A percentile compares a stretch with the other conserved stretches of the same genome.
Conservation (phyloP, 768 basidiomycete genomes). For the Ephemerocybe angulata region DNA sequence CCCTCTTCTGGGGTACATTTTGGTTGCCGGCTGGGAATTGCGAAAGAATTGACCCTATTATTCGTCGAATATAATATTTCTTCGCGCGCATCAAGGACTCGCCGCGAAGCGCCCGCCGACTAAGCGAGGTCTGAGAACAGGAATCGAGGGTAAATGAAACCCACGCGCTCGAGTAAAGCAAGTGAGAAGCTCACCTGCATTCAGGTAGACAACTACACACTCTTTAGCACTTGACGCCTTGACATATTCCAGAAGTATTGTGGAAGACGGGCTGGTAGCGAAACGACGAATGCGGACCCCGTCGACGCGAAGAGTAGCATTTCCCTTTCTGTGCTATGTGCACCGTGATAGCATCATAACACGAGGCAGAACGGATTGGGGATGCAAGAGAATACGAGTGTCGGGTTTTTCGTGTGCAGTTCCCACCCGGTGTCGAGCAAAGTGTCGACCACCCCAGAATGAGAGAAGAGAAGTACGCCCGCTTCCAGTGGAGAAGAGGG, state of each 20-base stretch:
- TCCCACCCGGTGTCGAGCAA: neutral
- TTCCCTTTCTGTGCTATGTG: neutral
- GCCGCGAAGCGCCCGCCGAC: neutral
- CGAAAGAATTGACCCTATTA: neutral
- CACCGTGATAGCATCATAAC: slow-evolving; percentile 1
- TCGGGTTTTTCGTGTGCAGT: neutral
- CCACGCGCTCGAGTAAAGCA: neutral
- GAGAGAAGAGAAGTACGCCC: too few relatives aligned
- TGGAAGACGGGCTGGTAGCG: neutral
- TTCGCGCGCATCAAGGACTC: neutral
- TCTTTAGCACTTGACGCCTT: neutral
- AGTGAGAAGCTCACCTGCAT: neutral
- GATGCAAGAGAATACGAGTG: neutral
- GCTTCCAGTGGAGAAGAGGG: too few relatives aligned
- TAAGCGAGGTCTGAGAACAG: neutral
- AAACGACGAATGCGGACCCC: neutral
- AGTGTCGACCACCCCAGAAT: too few relatives aligned
- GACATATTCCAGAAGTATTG: neutral
- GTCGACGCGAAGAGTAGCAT: neutral
- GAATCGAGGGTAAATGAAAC: too few relatives aligned
- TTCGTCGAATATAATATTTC: neutral
- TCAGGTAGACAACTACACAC: neutral
- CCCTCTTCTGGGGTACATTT: neutral
- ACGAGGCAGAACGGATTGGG: neutral
- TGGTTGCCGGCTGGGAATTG: slow-evolving; percentile 2